Conservation (phyloP, 2,329 filamentous ascomycete species). For the Paraconiothyrium sp. region DNA sequence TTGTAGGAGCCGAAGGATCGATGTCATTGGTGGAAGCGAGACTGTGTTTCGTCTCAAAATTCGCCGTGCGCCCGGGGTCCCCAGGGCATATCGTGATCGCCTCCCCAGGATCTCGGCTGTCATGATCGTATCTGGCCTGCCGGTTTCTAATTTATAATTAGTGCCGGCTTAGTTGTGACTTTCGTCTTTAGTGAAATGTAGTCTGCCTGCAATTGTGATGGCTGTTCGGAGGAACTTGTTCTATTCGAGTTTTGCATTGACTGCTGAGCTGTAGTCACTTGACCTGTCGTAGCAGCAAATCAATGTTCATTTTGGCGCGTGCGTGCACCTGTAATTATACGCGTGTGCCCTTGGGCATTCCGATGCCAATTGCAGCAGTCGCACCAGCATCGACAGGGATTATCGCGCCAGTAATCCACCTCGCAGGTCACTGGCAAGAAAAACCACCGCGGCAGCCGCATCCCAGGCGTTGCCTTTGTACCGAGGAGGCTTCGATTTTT, state of each 20-base stretch:
- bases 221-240: too few relatives aligned
- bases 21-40: slow-evolving; percentile 9
- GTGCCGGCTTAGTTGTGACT: too few relatives aligned
- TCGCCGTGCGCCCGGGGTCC: not conserved
- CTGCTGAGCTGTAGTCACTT: not conserved
- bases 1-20: not conserved
- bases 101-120: not conserved
- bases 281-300: too few relatives aligned
- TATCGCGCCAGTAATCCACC: slow-evolving; percentile 59
- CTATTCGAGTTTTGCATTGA: too few relatives aligned
- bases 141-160: not conserved
- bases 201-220: too few relatives aligned
- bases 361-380: slow-evolving; percentile 40
- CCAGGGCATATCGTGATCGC: not conserved
- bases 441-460: slow-evolving; percentile 60
- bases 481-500: slow-evolving; percentile 61
- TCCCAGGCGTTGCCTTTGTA: slow-evolving; percentile 65
- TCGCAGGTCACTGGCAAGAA: slow-evolving; percentile 61
- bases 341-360: slow-evolving; percentile 34
- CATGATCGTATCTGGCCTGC: not conserved
- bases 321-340: slow-evolving; percentile 20
- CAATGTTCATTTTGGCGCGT: too few relatives aligned
- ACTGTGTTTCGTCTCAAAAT: not conserved
- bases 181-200: too few relatives aligned
- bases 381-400: slow-evolving; percentile 43